Base-by-base conservation (phyloP, 495 filamentous ascomycete genomes). In the Astrothelium macrocarpum region DNA sequence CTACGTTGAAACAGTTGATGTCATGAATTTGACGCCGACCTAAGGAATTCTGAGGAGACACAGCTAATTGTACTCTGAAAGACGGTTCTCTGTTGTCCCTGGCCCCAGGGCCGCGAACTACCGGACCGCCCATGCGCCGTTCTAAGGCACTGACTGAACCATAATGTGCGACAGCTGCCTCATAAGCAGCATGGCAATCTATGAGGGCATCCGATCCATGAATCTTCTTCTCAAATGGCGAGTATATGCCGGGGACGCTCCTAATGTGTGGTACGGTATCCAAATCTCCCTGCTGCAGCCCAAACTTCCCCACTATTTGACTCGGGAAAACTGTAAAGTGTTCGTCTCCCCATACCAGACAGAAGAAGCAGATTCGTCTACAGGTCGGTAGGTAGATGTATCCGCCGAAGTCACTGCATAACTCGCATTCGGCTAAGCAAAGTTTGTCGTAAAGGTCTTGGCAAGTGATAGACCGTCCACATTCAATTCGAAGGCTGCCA, bases 301-400 rank as follows among this genome's bases (percentile, higher is more conserved):
- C 70, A 63, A 69, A 71, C 62, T 69, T 67, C 18, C 62, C 60
- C 0, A 64, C 60, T 11, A 53, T 62, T 60, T 69, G 65, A 2
- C 16, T 61, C 11, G 26, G 66, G 32, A 29, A 53, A 4, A 73
- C 34, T 25, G 76, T 74, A 59, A 71, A 66, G 58, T 71, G 75
- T 29, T 65, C 59, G 0, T 31, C 14, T 11, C 66, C 29, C 53
- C 60, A 43, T 20, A 68, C 70, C 60, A 76, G 75, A 67, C 75
- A 78, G 29, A 69, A 70, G 62, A 71, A 77, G 68, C 76, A 76
- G 42, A 77, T 72, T 34, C 73, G 71, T 43, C 68, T 67, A 64
- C 75, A 77, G 23, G 71, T 75, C 59, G 74, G 65, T 32, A 76
- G 62, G 53, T 78, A 77, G 20, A 78, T 59, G 61, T 78, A 73